A percentile compares a stretch with the other conserved stretches of the same genome.
These are phyloP conservation scores for Psilocybe subaeruginosa DNA, from an alignment of 768 basidiomycete genomes.

Conservation along the genomic window DNA sequence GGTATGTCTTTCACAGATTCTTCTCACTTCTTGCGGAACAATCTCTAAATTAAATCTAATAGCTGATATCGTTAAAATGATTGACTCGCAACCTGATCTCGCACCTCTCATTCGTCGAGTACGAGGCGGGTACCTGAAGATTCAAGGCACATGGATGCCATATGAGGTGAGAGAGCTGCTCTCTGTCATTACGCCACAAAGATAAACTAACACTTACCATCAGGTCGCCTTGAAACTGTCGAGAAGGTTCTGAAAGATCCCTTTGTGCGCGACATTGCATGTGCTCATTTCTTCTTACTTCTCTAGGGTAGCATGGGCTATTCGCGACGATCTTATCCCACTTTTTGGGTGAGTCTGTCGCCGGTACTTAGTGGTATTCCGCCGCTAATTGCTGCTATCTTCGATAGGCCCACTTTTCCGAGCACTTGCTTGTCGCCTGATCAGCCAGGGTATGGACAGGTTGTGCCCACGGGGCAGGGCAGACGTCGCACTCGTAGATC, in stretches of 20 bases:
- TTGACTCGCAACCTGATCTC: conserved; percentile 89
- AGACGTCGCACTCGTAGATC: conserved; percentile 63
- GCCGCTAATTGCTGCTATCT: conserved; percentile 7
- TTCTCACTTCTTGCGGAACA: conserved; percentile 2
- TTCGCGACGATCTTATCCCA: conserved; percentile 85
- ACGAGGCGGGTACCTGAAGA: conserved; percentile 87
- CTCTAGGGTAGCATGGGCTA: conserved; percentile 82
- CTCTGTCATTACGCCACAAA: conserved; percentile 13
- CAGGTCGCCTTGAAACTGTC: conserved; percentile 81
- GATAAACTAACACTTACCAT: conserved; percentile 16
- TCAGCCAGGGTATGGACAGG: conserved; percentile 86
- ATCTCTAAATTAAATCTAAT: conserved; percentile 5
- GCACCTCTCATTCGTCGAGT: conserved; percentile 82
- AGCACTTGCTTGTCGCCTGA: conserved; percentile 83
- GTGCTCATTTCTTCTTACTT: conserved; percentile 13
- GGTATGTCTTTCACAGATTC: conserved; percentile 42
- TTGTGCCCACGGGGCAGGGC: conserved; percentile 63
- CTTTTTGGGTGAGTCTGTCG: conserved; percentile 72
- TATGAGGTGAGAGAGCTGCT: conserved; percentile 62
- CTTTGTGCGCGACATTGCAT: conserved; percentile 4
- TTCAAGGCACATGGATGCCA: conserved; percentile 94
- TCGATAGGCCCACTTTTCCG: conserved; percentile 76
- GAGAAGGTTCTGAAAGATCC: conserved; percentile 59
- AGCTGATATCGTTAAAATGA: conserved; percentile 94
- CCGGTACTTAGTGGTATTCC: not conserved